Conservation (phyloP, 2,329 filamentous ascomycete species). For the Botryosphaeria dothidea region DNA sequence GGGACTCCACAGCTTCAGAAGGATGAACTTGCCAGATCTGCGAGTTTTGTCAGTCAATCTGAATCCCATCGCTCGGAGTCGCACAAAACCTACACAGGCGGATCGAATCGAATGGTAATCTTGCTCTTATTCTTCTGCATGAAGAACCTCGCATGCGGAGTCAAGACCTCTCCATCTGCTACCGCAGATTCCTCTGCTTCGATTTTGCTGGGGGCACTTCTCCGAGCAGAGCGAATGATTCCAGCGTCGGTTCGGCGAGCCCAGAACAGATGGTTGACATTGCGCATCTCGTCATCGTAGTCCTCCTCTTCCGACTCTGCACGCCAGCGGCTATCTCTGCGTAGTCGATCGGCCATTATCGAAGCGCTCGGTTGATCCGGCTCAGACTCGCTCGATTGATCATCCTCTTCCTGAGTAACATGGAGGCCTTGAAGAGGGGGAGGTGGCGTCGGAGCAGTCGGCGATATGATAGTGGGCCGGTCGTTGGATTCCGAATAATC, state of each 20-base stretch:
- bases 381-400: constrained; percentile 28
- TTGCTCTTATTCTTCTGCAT: constrained; percentile 81
- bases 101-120: constrained; percentile 83
- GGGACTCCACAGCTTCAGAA: constrained; percentile 89
- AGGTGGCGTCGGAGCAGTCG: constrained; percentile 8
- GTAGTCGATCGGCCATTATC: constrained; percentile 40
- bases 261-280: constrained; percentile 33
- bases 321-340: constrained; percentile 40
- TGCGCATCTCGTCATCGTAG: constrained; percentile 34
- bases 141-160: constrained; percentile 77
- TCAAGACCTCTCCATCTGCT: constrained; percentile 51
- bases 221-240: constrained; percentile 28
- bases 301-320: constrained; percentile 40
- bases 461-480: constrained; percentile 6
- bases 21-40: constrained; percentile 74
- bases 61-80: too few species aligned
- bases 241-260: constrained; percentile 33
- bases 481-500: constrained; percentile 10
- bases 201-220: constrained; percentile 37
- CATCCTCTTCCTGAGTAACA: constrained; percentile 36
- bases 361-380: constrained; percentile 40
- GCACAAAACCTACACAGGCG: constrained; percentile 61
- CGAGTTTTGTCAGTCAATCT: constrained; percentile 4
- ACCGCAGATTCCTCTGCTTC: constrained; percentile 29
- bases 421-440: constrained; percentile 33